A percentile compares a stretch with the other conserved stretches of the same genome.
These are phyloP conservation scores for Cucurbita pepo DNA, from an alignment of 306 rosid genomes.

Conservation along the genomic window DNA sequence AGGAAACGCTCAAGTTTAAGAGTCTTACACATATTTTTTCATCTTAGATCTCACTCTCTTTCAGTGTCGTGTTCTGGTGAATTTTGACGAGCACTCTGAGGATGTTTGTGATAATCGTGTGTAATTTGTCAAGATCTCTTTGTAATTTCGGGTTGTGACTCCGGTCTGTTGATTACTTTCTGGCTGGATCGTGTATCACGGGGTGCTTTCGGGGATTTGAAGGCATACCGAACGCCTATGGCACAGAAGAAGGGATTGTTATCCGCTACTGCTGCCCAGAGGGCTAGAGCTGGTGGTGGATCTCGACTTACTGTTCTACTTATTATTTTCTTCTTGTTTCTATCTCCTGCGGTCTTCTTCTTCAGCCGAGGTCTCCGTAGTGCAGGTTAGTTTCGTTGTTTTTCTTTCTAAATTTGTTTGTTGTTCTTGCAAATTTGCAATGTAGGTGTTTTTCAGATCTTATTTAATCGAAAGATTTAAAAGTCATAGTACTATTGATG, in stretches of 20 bases:
- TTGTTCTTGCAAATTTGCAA: background rate
- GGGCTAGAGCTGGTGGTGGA: slow-evolving; percentile 32
- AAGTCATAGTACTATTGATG: background rate
- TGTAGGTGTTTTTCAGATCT: background rate
- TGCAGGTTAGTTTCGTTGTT: slow-evolving; percentile 25
- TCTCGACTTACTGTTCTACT: slow-evolving; percentile 32
- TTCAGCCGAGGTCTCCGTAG: slow-evolving; percentile 35
- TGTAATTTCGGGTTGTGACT: background rate
- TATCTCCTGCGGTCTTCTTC: slow-evolving; percentile 52
- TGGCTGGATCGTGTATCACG: slow-evolving; percentile 1
- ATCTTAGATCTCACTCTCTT: background rate
- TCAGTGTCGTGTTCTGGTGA: background rate
- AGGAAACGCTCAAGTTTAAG: too few species aligned
- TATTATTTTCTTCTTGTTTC: slow-evolving; percentile 34
- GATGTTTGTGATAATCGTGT: background rate
- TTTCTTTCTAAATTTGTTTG: background rate
- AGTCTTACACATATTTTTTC: too few species aligned
- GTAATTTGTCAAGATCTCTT: background rate
- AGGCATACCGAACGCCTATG: slow-evolving; percentile 34
- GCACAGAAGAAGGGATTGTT: slow-evolving; percentile 33
- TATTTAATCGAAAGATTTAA: background rate
- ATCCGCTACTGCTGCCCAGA: slow-evolving; percentile 10
- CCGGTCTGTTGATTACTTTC: background rate
- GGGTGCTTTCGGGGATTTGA: slow-evolving; percentile 15
- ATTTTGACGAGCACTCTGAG: background rate